These are phyloP conservation scores for Talaromyces rugulosus DNA, from an alignment of 2,329 filamentous ascomycete genomes.

Conservation along the genomic window DNA sequence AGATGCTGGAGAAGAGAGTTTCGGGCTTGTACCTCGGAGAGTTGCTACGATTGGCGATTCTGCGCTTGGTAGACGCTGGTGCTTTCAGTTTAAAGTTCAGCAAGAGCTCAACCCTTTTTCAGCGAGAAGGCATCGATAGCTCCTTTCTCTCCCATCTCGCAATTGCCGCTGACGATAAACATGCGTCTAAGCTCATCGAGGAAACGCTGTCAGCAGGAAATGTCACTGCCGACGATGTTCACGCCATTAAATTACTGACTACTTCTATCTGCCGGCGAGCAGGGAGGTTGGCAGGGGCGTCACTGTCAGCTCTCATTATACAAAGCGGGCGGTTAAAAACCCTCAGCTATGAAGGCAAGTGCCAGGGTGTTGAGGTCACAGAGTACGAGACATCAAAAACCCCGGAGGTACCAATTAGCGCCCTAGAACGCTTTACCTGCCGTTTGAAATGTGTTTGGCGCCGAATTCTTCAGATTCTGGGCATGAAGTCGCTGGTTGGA, in stretches of 20 bases:
- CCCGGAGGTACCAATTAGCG: not conserved
- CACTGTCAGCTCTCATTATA: slow-evolving; percentile 16
- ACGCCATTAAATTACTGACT: slow-evolving; percentile 12
- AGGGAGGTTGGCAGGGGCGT: slow-evolving; percentile 16
- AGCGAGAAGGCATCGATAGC: slow-evolving; percentile 13
- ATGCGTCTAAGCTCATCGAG: slow-evolving; percentile 1
- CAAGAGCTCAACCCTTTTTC: slow-evolving; percentile 10
- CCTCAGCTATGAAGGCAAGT: not conserved
- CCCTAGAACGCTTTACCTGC: slow-evolving; percentile 2
- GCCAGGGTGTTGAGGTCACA: not conserved
- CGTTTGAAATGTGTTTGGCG: slow-evolving; percentile 11
- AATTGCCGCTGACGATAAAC: not conserved
- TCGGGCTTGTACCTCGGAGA: slow-evolving; percentile 20
- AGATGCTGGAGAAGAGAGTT: slow-evolving; percentile 21
- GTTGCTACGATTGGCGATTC: slow-evolving; percentile 15
- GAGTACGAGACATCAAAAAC: not conserved
- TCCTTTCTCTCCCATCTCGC: slow-evolving; percentile 15
- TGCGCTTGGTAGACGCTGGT: slow-evolving; percentile 5
- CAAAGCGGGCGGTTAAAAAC: slow-evolving; percentile 12
- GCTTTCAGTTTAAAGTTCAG: slow-evolving; percentile 8
- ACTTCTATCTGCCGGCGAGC: slow-evolving; percentile 15
- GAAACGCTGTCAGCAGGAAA: slow-evolving; percentile 6
- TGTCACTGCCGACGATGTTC: slow-evolving; percentile 10
- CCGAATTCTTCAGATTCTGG: slow-evolving; percentile 8
- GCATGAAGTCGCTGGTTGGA: not conserved